Conservation (phyloP, 73 alveolate genomes). For the Symbiodinium natans region DNA sequence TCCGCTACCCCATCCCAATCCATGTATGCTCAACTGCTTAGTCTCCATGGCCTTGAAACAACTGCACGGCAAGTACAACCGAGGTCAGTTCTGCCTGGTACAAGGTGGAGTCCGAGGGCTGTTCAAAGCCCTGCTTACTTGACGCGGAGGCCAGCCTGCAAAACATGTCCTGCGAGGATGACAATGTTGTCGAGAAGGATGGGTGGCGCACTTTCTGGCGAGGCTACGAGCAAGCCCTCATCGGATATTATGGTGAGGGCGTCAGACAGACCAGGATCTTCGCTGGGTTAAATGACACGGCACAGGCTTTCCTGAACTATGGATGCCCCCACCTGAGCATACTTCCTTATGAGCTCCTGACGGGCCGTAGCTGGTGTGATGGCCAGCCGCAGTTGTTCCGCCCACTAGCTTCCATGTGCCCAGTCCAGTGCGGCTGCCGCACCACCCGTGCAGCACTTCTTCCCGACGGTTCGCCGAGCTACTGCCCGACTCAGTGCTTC, state of each 20-base stretch:
- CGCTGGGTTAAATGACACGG: not conserved
- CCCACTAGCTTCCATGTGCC: not conserved
- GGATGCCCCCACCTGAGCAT: not conserved
- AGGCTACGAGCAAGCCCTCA: not conserved
- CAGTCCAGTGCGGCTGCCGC: conserved; percentile 6
- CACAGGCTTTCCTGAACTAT: not conserved
- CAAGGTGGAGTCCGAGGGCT: not conserved
- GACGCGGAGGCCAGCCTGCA: not conserved
- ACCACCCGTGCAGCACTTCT: not conserved
- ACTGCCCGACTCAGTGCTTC: not conserved
- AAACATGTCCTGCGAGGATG: not conserved
- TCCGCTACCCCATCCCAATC: no score
- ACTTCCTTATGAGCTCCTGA: not conserved
- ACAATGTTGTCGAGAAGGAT: not conserved
- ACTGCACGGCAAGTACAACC: no score
- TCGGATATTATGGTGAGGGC: not conserved
- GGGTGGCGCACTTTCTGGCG: not conserved
- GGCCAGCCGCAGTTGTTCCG: not conserved
- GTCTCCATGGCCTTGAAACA: no score
- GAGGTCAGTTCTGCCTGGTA: no score
- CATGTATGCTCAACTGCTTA: no score
- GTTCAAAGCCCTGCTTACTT: not conserved
- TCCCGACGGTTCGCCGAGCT: not conserved
- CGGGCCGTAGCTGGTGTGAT: not conserved
- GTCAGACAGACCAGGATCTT: not conserved